Base-by-base conservation (phyloP, 768 basidiomycete genomes). In the Rhizopogon sp. region DNA sequence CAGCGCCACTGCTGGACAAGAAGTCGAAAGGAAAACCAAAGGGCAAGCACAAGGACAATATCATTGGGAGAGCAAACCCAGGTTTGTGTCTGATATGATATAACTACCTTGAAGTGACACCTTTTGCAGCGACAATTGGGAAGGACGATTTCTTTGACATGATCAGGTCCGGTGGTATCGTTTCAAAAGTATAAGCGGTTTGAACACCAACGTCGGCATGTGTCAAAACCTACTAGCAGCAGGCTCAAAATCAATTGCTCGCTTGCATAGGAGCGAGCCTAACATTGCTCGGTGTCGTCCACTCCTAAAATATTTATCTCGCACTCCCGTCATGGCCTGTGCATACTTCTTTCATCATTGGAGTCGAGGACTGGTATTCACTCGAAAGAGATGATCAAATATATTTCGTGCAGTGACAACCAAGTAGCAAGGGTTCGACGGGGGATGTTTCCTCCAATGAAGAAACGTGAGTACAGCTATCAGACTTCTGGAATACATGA, bases 91-190 rank as follows among this genome's bases (percentile, higher is more conserved):
- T 31, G 10, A n/a, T 50, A 43, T 45, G 10, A 45, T 44, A 53
- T 33, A 39, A 53, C 28, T 42, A n/a, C 20, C 50, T 14, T 43
- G 44, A 33, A 40, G 56, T 60, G 37, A 58, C 31, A 58, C 42
- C 47, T 50, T 41, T 35, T 39, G 9, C 62, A 87, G 87, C 74
- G 55, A 66, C 72, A 3, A 77, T 89, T 17, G 84, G 81, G 55
- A 81, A 85, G 70, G 85, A 89, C 57, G 79, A 83, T 53, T 93
- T 93, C 69, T 82, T 93, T 64, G 82, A 90, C 60, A 84, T 90
- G 78, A 90, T 93, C 62, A 80, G 86, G 54, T 84, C 88, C 41
- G 90, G 90, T 43, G 85, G 87, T 5, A 72, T 90, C 39, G 90
- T 93, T 40, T 87, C 90, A 17, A 91, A 82, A 66, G 72, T 73